These are phyloP conservation scores for Eucalyptus erythrocorys DNA, from an alignment of 345 rosid genomes.

Conservation along the genomic window DNA sequence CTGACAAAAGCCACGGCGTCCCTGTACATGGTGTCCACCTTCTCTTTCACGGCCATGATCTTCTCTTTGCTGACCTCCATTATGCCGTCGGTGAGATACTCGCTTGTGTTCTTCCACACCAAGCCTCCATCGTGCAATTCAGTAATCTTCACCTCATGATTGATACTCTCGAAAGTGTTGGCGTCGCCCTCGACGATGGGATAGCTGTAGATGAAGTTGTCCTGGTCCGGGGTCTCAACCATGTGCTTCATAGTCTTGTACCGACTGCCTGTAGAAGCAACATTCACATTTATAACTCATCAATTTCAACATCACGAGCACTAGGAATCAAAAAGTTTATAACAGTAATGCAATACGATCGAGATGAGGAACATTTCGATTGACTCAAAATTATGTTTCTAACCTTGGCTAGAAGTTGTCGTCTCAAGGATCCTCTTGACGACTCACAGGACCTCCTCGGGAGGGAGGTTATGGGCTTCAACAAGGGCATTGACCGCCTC, in stretches of 20 bases:
- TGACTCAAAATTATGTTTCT: no score
- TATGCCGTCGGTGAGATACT: background rate
- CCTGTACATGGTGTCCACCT: background rate
- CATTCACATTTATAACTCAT: background rate
- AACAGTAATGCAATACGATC: no score
- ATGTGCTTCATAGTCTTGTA: constrained; percentile 11
- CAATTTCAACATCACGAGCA: no score
- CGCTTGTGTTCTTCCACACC: background rate
- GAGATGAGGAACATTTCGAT: no score
- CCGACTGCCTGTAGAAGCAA: background rate
- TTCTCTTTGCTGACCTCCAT: background rate
- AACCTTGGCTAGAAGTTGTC: background rate
- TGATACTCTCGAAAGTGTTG: background rate
- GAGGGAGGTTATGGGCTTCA: constrained; percentile 5
- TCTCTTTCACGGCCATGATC: background rate
- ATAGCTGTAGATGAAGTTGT: background rate
- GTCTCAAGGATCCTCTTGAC: constrained; percentile 18
- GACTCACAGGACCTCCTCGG: constrained; percentile 21
- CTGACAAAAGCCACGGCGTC: constrained; percentile 14
- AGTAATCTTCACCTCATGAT: constrained; percentile 4
- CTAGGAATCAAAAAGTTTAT: no score
- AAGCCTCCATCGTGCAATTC: constrained; percentile 1
- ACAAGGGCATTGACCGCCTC: background rate
- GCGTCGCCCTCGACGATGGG: constrained; percentile 8
- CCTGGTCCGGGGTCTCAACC: constrained; percentile 16